Evolutionary conservation across 106 monocot species (phyloP), one percentile per base, ranked within the genome.

Genomic region (Hemerocallis citrina): DNA sequence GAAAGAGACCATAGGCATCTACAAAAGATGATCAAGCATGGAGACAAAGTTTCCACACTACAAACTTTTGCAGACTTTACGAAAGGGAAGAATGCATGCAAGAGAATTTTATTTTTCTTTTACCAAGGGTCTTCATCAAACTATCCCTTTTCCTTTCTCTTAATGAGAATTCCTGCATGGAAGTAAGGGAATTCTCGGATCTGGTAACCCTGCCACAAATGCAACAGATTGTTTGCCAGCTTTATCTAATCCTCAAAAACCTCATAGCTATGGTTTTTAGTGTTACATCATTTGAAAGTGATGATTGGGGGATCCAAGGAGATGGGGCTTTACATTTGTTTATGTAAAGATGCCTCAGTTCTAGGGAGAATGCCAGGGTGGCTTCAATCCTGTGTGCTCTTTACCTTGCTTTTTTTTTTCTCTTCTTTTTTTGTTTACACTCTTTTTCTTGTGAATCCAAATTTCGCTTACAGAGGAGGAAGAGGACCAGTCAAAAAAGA

Each of bases 41-140:
- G 79, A 80, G 80, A 80, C 80, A 80, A 75, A 71, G 61, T 80
- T 80, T 80, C 75, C 70, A 80, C 80, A 65, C 60, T 63, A n/a
- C 40, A 65, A 64, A 3, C 66, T 75, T 71, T 80, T 70, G 50
- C 65, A 65, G 65, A 43, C 70, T 76, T 76, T 76, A 59, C 58
- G 43, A 52, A 80, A 75, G 43, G 49, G 40, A 48, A 60, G 56
- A 45, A 45, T 30, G 47, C 37, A 44, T 42, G 40, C 58, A 52
- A 59, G 22, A 32, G 19, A 33, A 46, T 46, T 34, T n/a, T n/a
- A n/a, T n/a, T n/a, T n/a, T 47, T 66, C 55, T 55, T 68, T 59
- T 59, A 36, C 49, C 25, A 40, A 71, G 40, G 52, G 63, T 71
- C 71, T 29, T 55, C 47, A 48, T 54, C 65, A 49, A 25, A 22